These are phyloP conservation scores for Sarocladiaceae sp. DNA, from an alignment of 2,329 filamentous ascomycete species.

Conservation along the genomic window DNA sequence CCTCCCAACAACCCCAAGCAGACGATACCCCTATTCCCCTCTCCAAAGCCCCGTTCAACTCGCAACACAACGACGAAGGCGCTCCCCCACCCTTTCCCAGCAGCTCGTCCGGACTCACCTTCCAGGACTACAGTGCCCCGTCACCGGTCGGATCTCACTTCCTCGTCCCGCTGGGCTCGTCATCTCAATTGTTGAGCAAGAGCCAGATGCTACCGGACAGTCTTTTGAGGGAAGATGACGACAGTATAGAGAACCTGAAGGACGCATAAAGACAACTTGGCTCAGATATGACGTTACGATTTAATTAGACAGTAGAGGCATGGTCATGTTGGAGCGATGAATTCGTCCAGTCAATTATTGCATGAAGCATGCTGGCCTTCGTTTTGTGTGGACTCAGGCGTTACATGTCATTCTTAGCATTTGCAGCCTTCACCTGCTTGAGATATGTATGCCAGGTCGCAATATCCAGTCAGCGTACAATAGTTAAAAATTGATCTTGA, in stretches of 20 bases:
- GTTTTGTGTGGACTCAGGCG: not conserved
- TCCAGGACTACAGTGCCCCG: constrained; percentile 21
- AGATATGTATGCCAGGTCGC: not conserved
- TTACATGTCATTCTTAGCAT: not conserved
- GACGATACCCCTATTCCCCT: constrained; percentile 28
- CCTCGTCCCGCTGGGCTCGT: constrained; percentile 12
- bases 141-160: constrained; percentile 16
- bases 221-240: constrained; percentile 31
- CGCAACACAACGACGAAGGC: constrained; percentile 12
- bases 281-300: too few relatives aligned
- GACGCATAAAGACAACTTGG: too few relatives aligned
- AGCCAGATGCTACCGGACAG: constrained; percentile 51
- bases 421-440: not conserved
- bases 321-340: too few relatives aligned
- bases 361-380: not conserved
- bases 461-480: not conserved
- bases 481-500: too few relatives aligned
- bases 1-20: constrained; percentile 33
- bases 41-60: constrained; percentile 12
- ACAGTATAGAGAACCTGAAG: constrained; percentile 7
- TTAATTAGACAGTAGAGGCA: too few relatives aligned
- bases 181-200: constrained; percentile 44
- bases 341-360: too few relatives aligned
- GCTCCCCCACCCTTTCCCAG: constrained; percentile 5
- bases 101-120: constrained; percentile 14